These are phyloP conservation scores for Dipteronia dyeriana DNA, from an alignment of 345 rosid genomes.

Conservation along the genomic window DNA sequence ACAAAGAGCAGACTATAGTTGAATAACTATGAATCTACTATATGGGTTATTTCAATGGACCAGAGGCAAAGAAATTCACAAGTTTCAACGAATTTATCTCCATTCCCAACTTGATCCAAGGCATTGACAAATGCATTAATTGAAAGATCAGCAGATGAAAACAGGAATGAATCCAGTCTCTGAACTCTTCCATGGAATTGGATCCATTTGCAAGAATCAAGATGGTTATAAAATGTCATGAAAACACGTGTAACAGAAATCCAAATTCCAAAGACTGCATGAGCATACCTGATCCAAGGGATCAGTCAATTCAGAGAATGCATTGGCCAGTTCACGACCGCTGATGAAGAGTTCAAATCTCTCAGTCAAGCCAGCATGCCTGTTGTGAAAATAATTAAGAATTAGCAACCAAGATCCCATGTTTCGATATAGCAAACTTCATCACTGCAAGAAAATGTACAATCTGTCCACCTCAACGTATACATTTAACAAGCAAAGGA, in stretches of 20 bases:
- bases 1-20: neutral
- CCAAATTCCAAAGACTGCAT: neutral
- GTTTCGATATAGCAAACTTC: neutral
- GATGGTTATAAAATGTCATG: slow-evolving; percentile 2
- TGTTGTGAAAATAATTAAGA: slow-evolving; percentile 25
- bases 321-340: slow-evolving; percentile 96
- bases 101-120: neutral
- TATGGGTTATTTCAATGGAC: neutral
- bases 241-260: neutral
- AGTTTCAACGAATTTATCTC: neutral
- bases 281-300: slow-evolving; percentile 84
- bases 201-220: neutral
- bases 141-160: neutral
- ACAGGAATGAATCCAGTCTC: neutral
- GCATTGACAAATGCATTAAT: neutral
- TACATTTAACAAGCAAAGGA: neutral
- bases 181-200: neutral
- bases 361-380: slow-evolving; percentile 77
- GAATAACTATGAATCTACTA: neutral
- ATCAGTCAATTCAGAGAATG: slow-evolving; percentile 94
- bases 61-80: neutral
- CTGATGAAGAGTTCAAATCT: slow-evolving; percentile 95
- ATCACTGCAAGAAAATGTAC: neutral
- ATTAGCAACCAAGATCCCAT: neutral
- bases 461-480: neutral